Conservation (phyloP, 305 asterid species). For the Ajuga reptans region DNA sequence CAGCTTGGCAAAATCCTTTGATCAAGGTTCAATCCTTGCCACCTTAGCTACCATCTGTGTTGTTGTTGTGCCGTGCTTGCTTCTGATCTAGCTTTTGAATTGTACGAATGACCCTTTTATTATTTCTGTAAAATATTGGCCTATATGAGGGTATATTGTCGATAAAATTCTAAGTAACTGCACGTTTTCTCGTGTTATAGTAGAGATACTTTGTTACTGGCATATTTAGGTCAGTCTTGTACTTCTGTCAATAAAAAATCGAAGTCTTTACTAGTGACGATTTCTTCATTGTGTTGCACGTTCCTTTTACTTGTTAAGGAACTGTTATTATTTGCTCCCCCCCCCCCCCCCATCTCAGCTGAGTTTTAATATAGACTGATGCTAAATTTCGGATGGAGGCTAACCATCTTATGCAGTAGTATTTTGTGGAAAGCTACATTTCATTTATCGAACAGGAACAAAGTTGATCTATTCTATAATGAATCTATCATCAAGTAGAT, state of each 20-base stretch:
- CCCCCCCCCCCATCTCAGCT: neutral
- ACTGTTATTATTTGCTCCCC: neutral
- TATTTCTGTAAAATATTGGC: conserved; percentile 20
- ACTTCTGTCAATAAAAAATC: neutral
- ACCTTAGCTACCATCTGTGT: conserved; percentile 64
- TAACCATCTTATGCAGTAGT: neutral
- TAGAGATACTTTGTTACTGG: neutral
- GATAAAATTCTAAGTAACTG: neutral
- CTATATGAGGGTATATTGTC: neutral
- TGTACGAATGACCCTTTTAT: neutral
- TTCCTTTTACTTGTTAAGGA: neutral
- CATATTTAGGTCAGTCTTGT: neutral
- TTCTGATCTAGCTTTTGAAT: conserved; percentile 41
- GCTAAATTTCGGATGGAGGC: neutral
- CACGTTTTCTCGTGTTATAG: neutral
- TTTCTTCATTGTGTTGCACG: neutral
- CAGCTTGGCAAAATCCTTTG: conserved; percentile 59
- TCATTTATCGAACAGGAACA: neutral
- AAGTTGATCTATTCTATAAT: neutral
- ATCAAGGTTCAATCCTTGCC: conserved; percentile 77
- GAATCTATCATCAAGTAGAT: neutral
- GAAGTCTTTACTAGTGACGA: neutral
- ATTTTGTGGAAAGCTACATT: neutral
- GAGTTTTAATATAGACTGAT: neutral
- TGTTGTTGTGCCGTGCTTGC: conserved; percentile 59